Base-by-base conservation (phyloP, 495 filamentous ascomycete genomes). In the Rusavskia elegans region DNA sequence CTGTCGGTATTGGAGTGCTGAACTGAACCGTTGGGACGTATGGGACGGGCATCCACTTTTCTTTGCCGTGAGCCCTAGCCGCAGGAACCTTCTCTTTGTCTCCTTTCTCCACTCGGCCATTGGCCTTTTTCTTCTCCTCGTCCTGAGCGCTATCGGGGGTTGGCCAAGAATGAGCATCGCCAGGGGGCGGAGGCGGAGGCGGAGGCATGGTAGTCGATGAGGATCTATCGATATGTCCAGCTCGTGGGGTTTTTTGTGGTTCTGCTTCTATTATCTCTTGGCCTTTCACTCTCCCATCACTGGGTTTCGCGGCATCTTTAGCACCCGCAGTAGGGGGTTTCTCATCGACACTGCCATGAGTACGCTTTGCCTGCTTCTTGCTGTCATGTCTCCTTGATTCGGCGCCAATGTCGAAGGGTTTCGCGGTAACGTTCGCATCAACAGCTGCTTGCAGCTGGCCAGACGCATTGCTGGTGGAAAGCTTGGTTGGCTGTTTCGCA, bases 91-190 rank as follows among this genome's bases (percentile, higher is more conserved):
- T 77, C 14, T 85, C 77, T 54, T 81, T 83, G 37, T 82, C 78
- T 6, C 77, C 66, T 60, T 82, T 89, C 30, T 87, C 84, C 3
- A 63, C 62, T 61, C 80, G 74, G 40, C 78, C 76, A 30, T 83
- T 78, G 7, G 68, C 53, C 60, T 86, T 85, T 58, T 80, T 85
- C 68, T 82, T 82, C 54, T 84, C 82, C 54, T 83, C 79, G 38
- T 80, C 80, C 32, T 84, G 74, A 3, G 84, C 86, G 42, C 75
- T 81, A 51, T 95, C 83, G 1, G 88, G 89, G 9, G 92, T 95
- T 19, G 92, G 92, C 92, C 92, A 98, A 29, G 80, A 80, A 29
- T 76, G 71, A 38, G 83, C 72, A 66, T 94, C 87, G 49, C 77
- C 84, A 27, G 25, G 75, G 11, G 74, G 71, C 45, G 75, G 71